Conservation (phyloP, 108 stramenopile species). For the Cyclostephanos tholiformis region DNA sequence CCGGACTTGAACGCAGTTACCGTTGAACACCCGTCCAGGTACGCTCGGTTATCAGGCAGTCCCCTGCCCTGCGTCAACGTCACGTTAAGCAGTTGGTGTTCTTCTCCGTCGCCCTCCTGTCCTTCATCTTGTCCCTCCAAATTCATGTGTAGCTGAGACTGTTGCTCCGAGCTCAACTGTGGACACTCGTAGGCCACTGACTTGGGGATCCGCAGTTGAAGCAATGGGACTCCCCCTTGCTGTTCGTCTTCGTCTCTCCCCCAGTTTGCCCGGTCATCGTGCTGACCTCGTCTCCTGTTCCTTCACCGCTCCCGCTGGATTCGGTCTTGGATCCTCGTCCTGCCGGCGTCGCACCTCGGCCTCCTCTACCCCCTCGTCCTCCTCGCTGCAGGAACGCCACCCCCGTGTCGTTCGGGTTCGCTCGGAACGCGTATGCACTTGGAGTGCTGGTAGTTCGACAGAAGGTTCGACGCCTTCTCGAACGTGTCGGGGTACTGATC, state of each 20-base stretch:
- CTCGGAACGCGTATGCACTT: background rate
- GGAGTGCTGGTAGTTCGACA: slow-evolving; percentile 1
- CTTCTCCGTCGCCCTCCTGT: background rate
- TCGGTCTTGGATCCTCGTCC: too few species aligned
- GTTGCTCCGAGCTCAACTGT: background rate
- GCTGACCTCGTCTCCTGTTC: too few species aligned
- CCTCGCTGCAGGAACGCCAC: too few species aligned
- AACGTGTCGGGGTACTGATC: slow-evolving; percentile 22
- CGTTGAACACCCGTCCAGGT: slow-evolving; percentile 28
- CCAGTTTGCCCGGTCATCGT: too few species aligned
- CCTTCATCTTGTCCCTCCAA: background rate
- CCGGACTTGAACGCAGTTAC: background rate
- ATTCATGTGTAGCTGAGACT: background rate
- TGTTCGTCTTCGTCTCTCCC: too few species aligned
- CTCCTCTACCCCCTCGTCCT: too few species aligned
- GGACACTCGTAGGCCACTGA: background rate
- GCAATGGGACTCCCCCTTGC: too few species aligned
- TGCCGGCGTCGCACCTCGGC: too few species aligned
- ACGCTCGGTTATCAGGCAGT: slow-evolving; percentile 2
- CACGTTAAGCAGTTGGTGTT: too few species aligned
- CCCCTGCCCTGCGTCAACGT: background rate
- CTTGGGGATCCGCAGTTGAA: too few species aligned
- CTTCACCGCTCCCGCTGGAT: background rate
- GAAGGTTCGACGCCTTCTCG: background rate
- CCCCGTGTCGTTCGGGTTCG: too few species aligned